These are phyloP conservation scores for Hygrophorus russula DNA, from an alignment of 768 basidiomycete species.

Conservation along the genomic window DNA sequence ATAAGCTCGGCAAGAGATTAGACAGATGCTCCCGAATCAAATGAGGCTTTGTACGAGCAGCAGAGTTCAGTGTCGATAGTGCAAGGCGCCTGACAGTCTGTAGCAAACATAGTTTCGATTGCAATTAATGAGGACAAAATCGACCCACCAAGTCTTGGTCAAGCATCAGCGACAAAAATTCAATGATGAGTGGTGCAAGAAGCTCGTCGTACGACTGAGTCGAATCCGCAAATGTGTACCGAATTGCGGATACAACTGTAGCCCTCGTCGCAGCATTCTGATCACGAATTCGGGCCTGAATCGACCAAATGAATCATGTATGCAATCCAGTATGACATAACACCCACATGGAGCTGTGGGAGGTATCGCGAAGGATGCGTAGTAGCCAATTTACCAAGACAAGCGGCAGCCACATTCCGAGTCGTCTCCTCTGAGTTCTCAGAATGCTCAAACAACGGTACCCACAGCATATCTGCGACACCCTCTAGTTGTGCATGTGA, in stretches of 20 bases:
- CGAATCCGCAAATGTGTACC: conserved; percentile 88
- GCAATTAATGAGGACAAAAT: not conserved
- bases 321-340: not conserved
- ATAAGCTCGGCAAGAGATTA: conserved; percentile 68
- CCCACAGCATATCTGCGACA: conserved; percentile 86
- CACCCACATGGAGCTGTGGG: conserved; percentile 78
- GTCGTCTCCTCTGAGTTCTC: conserved; percentile 85
- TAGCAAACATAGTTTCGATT: not conserved
- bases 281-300: conserved; percentile 57
- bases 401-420: conserved; percentile 91
- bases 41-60: conserved; percentile 89
- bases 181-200: conserved; percentile 77
- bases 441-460: conserved; percentile 84
- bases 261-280: conserved; percentile 63
- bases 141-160: conserved; percentile 72
- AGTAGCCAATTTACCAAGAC: conserved; percentile 89
- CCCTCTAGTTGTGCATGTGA: conserved; percentile 74
- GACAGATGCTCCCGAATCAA: conserved; percentile 79
- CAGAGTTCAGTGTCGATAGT: conserved; percentile 85
- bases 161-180: conserved; percentile 85
- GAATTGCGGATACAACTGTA: conserved; percentile 85
- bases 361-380: conserved; percentile 86
- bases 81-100: conserved; percentile 88
- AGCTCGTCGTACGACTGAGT: conserved; percentile 82
- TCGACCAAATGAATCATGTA: not conserved